Base-by-base conservation (phyloP, 805 yeast genomes). In the Candida maris region DNA sequence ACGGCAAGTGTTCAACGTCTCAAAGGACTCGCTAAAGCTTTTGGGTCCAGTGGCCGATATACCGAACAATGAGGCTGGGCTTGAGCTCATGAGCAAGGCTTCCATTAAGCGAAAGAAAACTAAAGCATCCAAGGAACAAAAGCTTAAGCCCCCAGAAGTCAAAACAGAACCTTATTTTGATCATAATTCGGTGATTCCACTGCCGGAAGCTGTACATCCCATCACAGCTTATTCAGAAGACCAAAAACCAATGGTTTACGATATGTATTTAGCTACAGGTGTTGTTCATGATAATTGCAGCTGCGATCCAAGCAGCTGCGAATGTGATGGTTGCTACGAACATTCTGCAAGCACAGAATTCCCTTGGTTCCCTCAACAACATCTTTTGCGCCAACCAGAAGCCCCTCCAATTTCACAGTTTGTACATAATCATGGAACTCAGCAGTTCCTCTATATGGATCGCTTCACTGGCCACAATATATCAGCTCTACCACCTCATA, bases 1-100 rank as follows among this genome's bases (percentile, higher is more conserved):
- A 35, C 49, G 63, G 34, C 62, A 60, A 35, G 56, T 64, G n/a
- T 62, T 41, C 39, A 61, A 61, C 35, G 68, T 62, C 20, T 46
- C 61, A 4, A 60, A 55, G 31, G 57, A 59, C 1, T 61, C 67
- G 1, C 34, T 63, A 17, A 49, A 48, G 15, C 41, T 63, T 19
- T 35, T 63, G 21, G 60, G 56, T 10, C 67, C 68, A 3, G 63
- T 62, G 3, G 39, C 42, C 19, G 63, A 59, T 16, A 51, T 57
- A 16, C 62, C 64, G 10, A 57, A 53, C 31, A 56, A 51, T 32
- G 41, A 56, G 38, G 62, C 51, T 8, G 64, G 64, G 1, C 44
- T 53, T 13, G 59, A 59, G 13, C 37, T 59, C 20, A 59, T 59
- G 34, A 44, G 50, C 21, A 46, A 47, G 18, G 41, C 47, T 8